Evolutionary conservation across 2,329 filamentous ascomycete species (phyloP).

Genomic region (Cephalotrichum gorgonifer): DNA sequence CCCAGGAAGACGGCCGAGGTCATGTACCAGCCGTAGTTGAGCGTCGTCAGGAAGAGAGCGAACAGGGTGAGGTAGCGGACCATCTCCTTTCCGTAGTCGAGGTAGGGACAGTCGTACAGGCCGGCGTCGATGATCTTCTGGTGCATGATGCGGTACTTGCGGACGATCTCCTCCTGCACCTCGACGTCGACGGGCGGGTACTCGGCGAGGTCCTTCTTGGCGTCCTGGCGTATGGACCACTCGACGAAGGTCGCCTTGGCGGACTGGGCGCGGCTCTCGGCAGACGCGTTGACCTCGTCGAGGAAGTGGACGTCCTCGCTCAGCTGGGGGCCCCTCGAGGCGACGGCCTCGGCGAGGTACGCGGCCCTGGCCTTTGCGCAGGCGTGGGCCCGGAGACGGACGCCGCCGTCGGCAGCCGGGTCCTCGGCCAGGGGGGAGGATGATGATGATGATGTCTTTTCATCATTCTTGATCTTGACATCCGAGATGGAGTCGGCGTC

Average conservation of each 20-base stretch:
- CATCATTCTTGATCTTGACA: too few species aligned
- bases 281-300: not conserved
- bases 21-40: constrained; percentile 43
- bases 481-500: too few species aligned
- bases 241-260: constrained; percentile 19
- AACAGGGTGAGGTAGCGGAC: constrained; percentile 45
- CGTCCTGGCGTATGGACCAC: constrained; percentile 23
- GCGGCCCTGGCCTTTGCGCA: too few species aligned
- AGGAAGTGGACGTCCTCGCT: too few species aligned
- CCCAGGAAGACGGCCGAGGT: constrained; percentile 49
- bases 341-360: too few species aligned
- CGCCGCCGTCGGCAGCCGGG: too few species aligned
- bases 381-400: too few species aligned
- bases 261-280: not conserved
- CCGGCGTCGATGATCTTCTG: constrained; percentile 42
- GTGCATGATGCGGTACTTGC: constrained; percentile 46
- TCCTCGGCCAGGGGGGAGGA: too few species aligned
- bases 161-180: constrained; percentile 43
- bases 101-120: constrained; percentile 47
- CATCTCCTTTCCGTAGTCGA: constrained; percentile 47
- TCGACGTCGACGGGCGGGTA: constrained; percentile 43
- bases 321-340: too few species aligned
- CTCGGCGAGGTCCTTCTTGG: constrained; percentile 21
- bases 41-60: constrained; percentile 28
- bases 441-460: too few species aligned